Base-by-base conservation (phyloP, 768 basidiomycete genomes). In the Strobilomyces echinocephalus region DNA sequence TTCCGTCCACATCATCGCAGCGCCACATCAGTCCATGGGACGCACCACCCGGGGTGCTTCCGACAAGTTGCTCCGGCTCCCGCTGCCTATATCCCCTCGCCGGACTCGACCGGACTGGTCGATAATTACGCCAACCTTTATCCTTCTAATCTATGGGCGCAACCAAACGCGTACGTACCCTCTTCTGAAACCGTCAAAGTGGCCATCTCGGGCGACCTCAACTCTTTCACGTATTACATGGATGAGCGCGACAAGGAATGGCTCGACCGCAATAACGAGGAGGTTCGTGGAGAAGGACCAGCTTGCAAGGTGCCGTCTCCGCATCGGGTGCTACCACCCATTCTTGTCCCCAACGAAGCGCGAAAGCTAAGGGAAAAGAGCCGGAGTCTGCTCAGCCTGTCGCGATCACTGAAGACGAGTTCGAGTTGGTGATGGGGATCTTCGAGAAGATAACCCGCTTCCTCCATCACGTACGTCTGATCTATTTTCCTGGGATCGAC, bases 181-280 rank as follows among this genome's bases (percentile, higher is more conserved):
- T 88, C 85, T 33, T 94, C 92, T 8, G 83, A 88, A 61, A 91
- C 88, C 4, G 83, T 88, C 59, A 97, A 98, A 61, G 92, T 94
- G 59, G 75, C 81, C 8, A 74, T 77, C 60, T 68, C 69, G 5
- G 77, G 73, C 58, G 82, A 80, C 11, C 79, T 93, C 52, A 83
- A 87, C 60, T 87, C 88, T 0, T 88, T 88, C 71, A 84, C 85
- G 2, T 97, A 98, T 65, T 90, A 83, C 59, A 90, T 97, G 88
- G 95, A 99, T 62, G 97, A 98, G 69, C 85, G 88, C 16, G 95
- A 98, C 73, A 84, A 88, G 63, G 88, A 88, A 58, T 99, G 95
- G 95, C 79, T 99, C 31, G 87, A 90, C 61, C 87, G 84, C 72
- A 92, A 91, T 65, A 97, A 97, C 62, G 86, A 87, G 63, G 82